Evolutionary conservation across 1,284 basidiomycete genomes (phyloP).

Genomic region (Tilletia horrida): DNA sequence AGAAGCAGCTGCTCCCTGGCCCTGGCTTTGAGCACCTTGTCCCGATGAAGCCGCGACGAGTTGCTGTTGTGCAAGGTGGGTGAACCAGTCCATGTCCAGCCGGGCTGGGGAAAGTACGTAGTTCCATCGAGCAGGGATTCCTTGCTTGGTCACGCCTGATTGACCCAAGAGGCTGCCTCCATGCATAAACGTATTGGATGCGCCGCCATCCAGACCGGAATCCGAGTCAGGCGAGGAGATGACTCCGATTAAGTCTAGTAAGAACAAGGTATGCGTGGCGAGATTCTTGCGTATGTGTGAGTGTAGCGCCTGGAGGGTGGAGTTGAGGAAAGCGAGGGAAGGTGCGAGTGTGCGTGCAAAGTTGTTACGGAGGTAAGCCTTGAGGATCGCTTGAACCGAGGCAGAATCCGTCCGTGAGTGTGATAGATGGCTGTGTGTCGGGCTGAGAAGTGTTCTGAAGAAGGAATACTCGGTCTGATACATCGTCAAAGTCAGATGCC

Average conservation of each 20-base stretch:
- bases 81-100: constrained; percentile 33
- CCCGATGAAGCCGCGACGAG: constrained; percentile 25
- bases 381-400: constrained; percentile 19
- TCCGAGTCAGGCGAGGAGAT: constrained; percentile 10
- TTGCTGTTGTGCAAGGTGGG: constrained; percentile 27
- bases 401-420: background rate
- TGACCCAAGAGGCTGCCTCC: constrained; percentile 12
- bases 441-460: constrained; percentile 28
- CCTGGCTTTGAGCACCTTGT: constrained; percentile 21
- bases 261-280: constrained; percentile 43
- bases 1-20: constrained; percentile 28
- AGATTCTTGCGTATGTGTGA: constrained; percentile 35
- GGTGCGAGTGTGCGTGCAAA: constrained; percentile 33
- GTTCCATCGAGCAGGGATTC: background rate
- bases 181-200: constrained; percentile 17
- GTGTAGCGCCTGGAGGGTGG: constrained; percentile 32
- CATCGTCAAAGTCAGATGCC: too few relatives aligned
- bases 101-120: constrained; percentile 13
- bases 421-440: constrained; percentile 27
- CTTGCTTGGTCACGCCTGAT: background rate
- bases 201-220: too few relatives aligned
- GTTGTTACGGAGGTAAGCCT: constrained; percentile 28
- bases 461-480: constrained; percentile 36
- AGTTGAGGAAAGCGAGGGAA: constrained; percentile 26
- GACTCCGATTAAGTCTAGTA: constrained; percentile 26